Evolutionary conservation across 169 alveolate genomes (phyloP).

Genomic region (Miamiensis avidus): DNA sequence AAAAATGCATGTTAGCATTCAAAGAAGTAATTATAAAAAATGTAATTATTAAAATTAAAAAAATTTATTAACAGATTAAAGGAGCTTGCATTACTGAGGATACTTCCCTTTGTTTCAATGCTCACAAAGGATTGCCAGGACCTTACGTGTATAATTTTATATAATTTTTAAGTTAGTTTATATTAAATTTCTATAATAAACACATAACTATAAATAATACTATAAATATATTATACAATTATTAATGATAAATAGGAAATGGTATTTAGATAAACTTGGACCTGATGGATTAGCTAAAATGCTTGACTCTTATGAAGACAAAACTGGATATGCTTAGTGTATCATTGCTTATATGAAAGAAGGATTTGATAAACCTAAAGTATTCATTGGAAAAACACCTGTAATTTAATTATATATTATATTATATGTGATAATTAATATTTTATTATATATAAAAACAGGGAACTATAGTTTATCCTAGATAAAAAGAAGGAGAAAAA

Average conservation of each 20-base stretch:
- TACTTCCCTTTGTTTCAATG: constrained; percentile 92
- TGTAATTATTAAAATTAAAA: constrained; percentile 34
- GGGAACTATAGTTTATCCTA: constrained; percentile 86
- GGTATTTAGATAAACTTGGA: constrained; percentile 87
- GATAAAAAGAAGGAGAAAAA: constrained; percentile 67
- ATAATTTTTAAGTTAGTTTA: neutral
- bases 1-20: constrained; percentile 39
- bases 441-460: neutral
- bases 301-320: constrained; percentile 84
- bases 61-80: constrained; percentile 64
- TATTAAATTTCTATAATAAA: neutral
- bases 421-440: neutral
- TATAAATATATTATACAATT: neutral
- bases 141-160: constrained; percentile 88
- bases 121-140: constrained; percentile 93
- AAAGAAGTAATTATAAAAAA: constrained; percentile 9
- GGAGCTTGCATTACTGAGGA: constrained; percentile 90
- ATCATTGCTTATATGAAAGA: constrained; percentile 79
- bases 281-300: constrained; percentile 88
- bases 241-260: constrained; percentile 72
- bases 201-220: neutral
- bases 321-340: constrained; percentile 87
- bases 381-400: constrained; percentile 79
- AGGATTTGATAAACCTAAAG: constrained; percentile 72
- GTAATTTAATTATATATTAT: neutral